A percentile compares a stretch with the other conserved stretches of the same genome.
Conservation (phyloP, 805 yeast genomes). For the Candida chauliodis region DNA sequence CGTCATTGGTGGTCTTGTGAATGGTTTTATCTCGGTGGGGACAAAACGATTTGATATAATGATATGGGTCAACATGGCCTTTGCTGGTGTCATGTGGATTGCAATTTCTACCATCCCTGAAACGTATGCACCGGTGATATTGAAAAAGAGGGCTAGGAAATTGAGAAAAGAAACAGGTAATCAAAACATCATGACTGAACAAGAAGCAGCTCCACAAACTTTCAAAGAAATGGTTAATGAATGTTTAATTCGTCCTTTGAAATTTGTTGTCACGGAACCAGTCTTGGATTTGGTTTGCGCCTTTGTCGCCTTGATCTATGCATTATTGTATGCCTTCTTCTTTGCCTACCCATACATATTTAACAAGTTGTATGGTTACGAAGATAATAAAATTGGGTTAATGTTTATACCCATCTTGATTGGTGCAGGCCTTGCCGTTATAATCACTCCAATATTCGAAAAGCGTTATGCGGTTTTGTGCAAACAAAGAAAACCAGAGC, state of each 20-base stretch:
- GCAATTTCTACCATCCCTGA: slow-evolving; percentile 70
- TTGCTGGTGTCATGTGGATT: slow-evolving; percentile 83
- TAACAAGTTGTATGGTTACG: slow-evolving; percentile 67
- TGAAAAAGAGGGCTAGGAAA: slow-evolving; percentile 60
- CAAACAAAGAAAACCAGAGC: slow-evolving; percentile 57
- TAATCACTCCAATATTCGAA: slow-evolving; percentile 75
- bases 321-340: slow-evolving; percentile 89
- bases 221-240: slow-evolving; percentile 65
- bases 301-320: slow-evolving; percentile 84
- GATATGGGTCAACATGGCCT: slow-evolving; percentile 91
- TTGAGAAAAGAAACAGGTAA: slow-evolving; percentile 80
- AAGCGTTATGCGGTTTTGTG: slow-evolving; percentile 50
- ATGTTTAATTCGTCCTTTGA: slow-evolving; percentile 76
- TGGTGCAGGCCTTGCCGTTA: slow-evolving; percentile 74
- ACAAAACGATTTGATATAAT: slow-evolving; percentile 67
- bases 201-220: slow-evolving; percentile 77
- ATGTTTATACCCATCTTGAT: slow-evolving; percentile 89
- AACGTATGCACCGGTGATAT: slow-evolving; percentile 81
- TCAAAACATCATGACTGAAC: slow-evolving; percentile 83
- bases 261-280: slow-evolving; percentile 76
- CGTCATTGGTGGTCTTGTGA: slow-evolving; percentile 81
- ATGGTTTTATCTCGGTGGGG: slow-evolving; percentile 77
- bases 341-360: slow-evolving; percentile 93
- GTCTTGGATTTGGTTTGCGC: slow-evolving; percentile 79
- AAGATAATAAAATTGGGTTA: slow-evolving; percentile 76